Evolutionary conservation across 1,139 yeast genomes (phyloP), one percentile per base, ranked within the genome.

Genomic region (Suhomyces maxii): DNA sequence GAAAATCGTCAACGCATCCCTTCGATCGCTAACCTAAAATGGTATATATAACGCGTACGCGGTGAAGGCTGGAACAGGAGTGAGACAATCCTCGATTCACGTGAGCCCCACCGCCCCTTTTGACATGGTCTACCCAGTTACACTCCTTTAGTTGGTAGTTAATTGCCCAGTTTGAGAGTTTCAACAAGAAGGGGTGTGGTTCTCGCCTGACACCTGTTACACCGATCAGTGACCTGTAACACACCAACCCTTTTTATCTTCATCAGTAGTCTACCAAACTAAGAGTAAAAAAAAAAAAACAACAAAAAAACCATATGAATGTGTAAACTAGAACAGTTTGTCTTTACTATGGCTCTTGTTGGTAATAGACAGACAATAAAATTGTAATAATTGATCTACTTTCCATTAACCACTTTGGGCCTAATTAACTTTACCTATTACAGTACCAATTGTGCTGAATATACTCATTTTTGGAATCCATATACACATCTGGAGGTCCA

Each of bases 11-110:
- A 28, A 28, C 31, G 25, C 36, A 34, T 34, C 36, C 36, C 36
- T 34, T 12, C 36, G 36, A 34, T 23, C 18, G 37, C 44, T 23
- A 35, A 31, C 30, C 35, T n/a, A 33, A 26, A 26, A 18, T 35
- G 44, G 44, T 31, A 41, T 41, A 36, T 41, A 41, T 26, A 34
- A 28, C 44, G 44, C 44, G 44, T 41, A 36, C 34, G 12, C 35
- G 35, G 31, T 28, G 31, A 28, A 28, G 31, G 31, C n/a, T 28
- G 31, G 11, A 11, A 28, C 31, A 28, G 31, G 31, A 28, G n/a
- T 28, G 31, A 28, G 31, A 28, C 31, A 28, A 28, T 28, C 7
- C 3, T 28, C 2, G n/a, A n/a, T 28, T 9, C 31, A 28, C 31
- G 31, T 28, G 31, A 28, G 31, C 6, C 31, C 31, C 11, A 6